phyloP scores from a whole-genome alignment of 2,329 filamentous ascomycete species.

The Pseudocercospora macadamiae region DNA sequence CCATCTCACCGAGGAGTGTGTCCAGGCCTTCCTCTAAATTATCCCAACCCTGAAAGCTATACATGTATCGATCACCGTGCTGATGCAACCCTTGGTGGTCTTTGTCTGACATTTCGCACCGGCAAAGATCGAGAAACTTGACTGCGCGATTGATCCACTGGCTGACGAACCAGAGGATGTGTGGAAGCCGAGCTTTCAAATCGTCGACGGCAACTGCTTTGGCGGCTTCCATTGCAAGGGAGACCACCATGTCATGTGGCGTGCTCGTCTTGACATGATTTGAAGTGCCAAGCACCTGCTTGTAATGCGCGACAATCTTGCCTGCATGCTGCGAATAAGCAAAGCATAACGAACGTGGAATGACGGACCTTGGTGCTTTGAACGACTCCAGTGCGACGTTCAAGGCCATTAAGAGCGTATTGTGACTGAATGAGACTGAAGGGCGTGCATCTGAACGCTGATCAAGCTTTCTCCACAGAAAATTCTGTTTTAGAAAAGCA shows the following conservation, averaged over 20 bases:
- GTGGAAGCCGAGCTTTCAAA: neutral
- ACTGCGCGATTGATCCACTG: neutral
- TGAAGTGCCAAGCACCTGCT: neutral
- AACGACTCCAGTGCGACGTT: neutral
- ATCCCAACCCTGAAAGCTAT: neutral
- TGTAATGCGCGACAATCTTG: neutral
- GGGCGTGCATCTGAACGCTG: no score
- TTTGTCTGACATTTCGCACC: neutral
- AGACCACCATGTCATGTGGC: neutral
- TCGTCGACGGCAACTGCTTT: neutral
- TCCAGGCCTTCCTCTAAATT: neutral
- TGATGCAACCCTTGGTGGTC: neutral
- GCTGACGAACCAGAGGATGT: neutral
- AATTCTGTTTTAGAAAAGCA: neutral
- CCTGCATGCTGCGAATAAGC: neutral
- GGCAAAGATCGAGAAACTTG: neutral
- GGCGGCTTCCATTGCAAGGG: neutral
- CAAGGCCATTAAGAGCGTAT: neutral
- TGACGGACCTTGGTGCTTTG: neutral
- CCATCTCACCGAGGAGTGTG: neutral
- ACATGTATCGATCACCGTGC: neutral
- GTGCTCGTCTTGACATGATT: neutral
- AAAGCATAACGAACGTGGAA: neutral
- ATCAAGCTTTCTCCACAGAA: neutral
- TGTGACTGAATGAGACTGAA: neutral